Conservation (phyloP, 2,329 filamentous ascomycete genomes). For the Penicillium sp. region DNA sequence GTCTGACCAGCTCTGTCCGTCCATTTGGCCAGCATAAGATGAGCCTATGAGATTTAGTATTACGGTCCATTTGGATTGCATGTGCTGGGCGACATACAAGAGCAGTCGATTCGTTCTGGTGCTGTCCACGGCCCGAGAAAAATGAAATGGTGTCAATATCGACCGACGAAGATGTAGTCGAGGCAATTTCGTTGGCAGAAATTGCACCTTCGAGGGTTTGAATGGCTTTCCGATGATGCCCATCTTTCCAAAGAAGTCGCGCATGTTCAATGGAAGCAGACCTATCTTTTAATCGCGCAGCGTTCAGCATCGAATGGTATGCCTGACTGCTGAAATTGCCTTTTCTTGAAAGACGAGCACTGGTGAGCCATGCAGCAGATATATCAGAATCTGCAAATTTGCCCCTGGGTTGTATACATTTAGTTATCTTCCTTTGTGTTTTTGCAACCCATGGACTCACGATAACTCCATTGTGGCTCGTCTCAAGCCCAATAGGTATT, state of each 20-base stretch:
- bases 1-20: constrained; percentile 93
- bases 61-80: constrained; percentile 45
- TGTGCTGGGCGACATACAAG: constrained; percentile 31
- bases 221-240: constrained; percentile 91
- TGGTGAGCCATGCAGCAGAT: constrained; percentile 80
- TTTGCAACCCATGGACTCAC: constrained; percentile 10
- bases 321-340: constrained; percentile 79
- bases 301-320: constrained; percentile 90
- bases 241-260: constrained; percentile 87
- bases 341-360: constrained; percentile 82
- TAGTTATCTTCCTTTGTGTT: constrained; percentile 2
- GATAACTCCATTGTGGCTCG: constrained; percentile 83
- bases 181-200: constrained; percentile 70
- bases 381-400: constrained; percentile 70
- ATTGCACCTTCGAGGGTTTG: constrained; percentile 87
- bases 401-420: constrained; percentile 36
- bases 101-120: constrained; percentile 54
- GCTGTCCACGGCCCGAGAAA: constrained; percentile 43
- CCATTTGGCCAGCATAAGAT: constrained; percentile 93
- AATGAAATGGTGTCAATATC: constrained; percentile 39
- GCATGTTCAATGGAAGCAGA: constrained; percentile 94
- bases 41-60: constrained; percentile 42
- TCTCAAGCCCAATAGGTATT: constrained; percentile 83
- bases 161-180: constrained; percentile 39
- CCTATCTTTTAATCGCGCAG: constrained; percentile 77